Conservation (phyloP, 441 rosid species). For the Euphorbia schlechtendalii region DNA sequence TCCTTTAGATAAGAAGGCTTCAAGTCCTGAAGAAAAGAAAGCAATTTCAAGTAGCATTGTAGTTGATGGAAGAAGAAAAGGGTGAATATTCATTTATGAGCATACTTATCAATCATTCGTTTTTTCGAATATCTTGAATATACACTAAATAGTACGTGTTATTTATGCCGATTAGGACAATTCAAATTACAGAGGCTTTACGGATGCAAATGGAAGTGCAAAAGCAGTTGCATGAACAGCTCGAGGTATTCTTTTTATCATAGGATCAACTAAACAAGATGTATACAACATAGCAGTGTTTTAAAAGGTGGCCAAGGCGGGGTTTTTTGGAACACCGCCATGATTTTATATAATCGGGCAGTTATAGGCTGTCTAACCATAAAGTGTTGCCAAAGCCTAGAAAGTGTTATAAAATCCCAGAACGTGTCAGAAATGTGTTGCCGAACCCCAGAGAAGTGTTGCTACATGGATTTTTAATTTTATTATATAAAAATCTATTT, state of each 20-base stretch:
- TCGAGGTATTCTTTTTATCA: constrained; percentile 44
- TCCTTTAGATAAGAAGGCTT: constrained; percentile 43
- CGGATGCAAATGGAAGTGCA: constrained; percentile 93
- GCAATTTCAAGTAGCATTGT: constrained; percentile 36
- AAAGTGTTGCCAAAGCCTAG: no score
- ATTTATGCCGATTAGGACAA: constrained; percentile 22
- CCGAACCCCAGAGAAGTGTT: no score
- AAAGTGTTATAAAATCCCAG: no score
- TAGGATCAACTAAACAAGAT: no score
- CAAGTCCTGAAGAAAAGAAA: constrained; percentile 52
- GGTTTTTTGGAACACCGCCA: no score
- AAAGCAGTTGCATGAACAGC: constrained; percentile 87
- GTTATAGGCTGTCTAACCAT: no score
- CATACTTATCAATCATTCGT: background rate
- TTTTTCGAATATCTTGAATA: background rate
- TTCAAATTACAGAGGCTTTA: constrained; percentile 60
- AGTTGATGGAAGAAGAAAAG: constrained; percentile 45
- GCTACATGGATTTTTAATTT: no score
- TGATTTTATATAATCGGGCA: no score
- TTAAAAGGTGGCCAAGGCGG: no score
- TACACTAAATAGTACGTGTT: background rate
- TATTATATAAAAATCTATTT: no score
- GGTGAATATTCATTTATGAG: constrained; percentile 26
- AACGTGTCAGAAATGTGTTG: no score
- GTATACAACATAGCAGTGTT: no score